Base-by-base conservation (phyloP, 106 monocot species). In the Xerophyta viscosa region DNA sequence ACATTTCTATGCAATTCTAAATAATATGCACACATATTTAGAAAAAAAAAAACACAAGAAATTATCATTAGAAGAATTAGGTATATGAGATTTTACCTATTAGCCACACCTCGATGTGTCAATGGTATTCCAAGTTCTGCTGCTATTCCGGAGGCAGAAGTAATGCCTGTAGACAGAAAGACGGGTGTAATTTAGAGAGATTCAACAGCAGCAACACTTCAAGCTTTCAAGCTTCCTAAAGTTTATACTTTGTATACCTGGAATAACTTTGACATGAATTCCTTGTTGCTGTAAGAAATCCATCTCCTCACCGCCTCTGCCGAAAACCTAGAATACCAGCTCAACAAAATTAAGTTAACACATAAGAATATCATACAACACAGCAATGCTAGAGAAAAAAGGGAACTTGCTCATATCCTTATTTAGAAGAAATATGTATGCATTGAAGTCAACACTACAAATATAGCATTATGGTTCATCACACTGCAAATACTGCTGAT, bases 281-380 rank as follows among this genome's bases (percentile, higher is more conserved):
- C 96, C 96, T 63, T 98, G 72, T 43, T 80, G 69, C 56, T 74
- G 89, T 41, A 98, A 54, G 55, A 89, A 98, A 71, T 98, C 96
- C 78, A 98, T 98, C 66, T 98, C 96, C 64, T 98, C 96, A 31
- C 96, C 96, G 51, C 96, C 96, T 79, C 96, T 67, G 11, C 96
- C 96, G 71, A 98, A 98, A 31, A 98, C 82, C 96, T 91, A 60
- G 57, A 66, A 25, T 50, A n/a, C n/a, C n/a, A n/a, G 28, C 21
- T 13, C 46, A 67, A 11, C 17, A 71, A 20, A 46, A 31, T 21
- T 45, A 52, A 22, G 20, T 5, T 8, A 39, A 41, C 14, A 25
- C 29, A 0, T 33, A 33, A 33, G 10, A 33, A 33, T 33, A 33
- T 33, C 33, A 33, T 33, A 33, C 10, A 33, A 47, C 47, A 47